Evolutionary conservation across 352 stramenopile species (phyloP), one percentile per base, ranked within the genome.

Genomic region (Phytophthora rubi): DNA sequence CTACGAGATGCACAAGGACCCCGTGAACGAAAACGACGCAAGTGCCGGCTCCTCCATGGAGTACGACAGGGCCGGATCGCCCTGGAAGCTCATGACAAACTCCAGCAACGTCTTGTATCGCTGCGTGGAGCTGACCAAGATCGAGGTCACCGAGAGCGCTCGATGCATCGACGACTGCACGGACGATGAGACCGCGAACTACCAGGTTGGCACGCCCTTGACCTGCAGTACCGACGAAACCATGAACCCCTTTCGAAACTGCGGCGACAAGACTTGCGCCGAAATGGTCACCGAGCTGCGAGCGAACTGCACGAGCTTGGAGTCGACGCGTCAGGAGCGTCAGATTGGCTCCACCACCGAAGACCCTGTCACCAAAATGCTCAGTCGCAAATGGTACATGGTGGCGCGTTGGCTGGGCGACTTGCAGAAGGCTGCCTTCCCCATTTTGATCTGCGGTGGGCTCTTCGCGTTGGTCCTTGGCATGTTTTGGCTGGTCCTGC

Each of bases 331-430:
- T 13, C 45, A 81, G 47, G 80, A 89, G 59, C 78, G 61, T 2
- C 72, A 88, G 60, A 71, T 86, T 18, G 72, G 76, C 1, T 75
- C 71, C 12, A 79, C 81, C 3, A 80, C 65, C 6, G 58, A 79
- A 2, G 80, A 93, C 48, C 80, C 85, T 0, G 62, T 93, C 10
- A 89, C 75, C 18, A 73, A 77, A 8, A 81, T 85, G 70, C 72
- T 92, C 16, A 91, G 86, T 60, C 80, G 80, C 53, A 81, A 85
- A 61, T 92, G 81, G 79, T 83, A 83, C 63, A 83, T 91, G 75
- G 79, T 94, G 47, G 81, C 83, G 28, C 82, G 84, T 26, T 92
- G 85, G 85, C 80, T 93, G 30, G 85, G 86, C 26, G 89, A 96
- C 70, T 64, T 95, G 42, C 74, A 94, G 59, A 93, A 93, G 61